Conservation (phyloP, 805 yeast species). For the Kazachstania taianensis region DNA sequence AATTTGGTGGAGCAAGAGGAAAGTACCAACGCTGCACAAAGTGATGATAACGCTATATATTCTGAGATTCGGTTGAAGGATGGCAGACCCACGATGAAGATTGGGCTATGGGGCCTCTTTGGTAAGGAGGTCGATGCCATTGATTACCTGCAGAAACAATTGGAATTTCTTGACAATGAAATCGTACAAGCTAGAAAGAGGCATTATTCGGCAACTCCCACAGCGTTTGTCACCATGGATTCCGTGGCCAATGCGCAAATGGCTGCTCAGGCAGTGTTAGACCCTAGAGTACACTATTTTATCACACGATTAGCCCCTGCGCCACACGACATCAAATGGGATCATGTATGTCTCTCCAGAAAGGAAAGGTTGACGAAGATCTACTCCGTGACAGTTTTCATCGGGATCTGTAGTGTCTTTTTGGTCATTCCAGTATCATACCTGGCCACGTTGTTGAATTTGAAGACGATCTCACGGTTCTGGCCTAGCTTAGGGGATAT, state of each 20-base stretch:
- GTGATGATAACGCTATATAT: constrained; percentile 14
- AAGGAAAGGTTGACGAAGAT: constrained; percentile 54
- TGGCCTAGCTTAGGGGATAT: constrained; percentile 76
- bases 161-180: constrained; percentile 60
- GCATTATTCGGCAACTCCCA: constrained; percentile 73
- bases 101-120: constrained; percentile 50
- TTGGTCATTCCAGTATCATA: constrained; percentile 78
- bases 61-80: constrained; percentile 26
- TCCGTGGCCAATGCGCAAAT: constrained; percentile 92
- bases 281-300: constrained; percentile 75
- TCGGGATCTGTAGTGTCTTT: constrained; percentile 48
- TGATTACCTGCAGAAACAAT: constrained; percentile 57
- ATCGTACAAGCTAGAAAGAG: constrained; percentile 54
- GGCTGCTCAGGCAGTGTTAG: constrained; percentile 91
- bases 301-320: constrained; percentile 88
- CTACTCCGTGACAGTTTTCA: constrained; percentile 31
- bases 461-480: constrained; percentile 64
- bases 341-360: constrained; percentile 71
- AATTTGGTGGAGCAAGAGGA: background rate
- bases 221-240: constrained; percentile 92
- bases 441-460: constrained; percentile 70
- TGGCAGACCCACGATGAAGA: constrained; percentile 56
- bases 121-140: constrained; percentile 77
- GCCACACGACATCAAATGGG: constrained; percentile 93
- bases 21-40: background rate